Evolutionary conservation across 208 protist genomes (phyloP), one percentile per base, ranked within the genome.

Genomic region (Crithidia sp.): DNA sequence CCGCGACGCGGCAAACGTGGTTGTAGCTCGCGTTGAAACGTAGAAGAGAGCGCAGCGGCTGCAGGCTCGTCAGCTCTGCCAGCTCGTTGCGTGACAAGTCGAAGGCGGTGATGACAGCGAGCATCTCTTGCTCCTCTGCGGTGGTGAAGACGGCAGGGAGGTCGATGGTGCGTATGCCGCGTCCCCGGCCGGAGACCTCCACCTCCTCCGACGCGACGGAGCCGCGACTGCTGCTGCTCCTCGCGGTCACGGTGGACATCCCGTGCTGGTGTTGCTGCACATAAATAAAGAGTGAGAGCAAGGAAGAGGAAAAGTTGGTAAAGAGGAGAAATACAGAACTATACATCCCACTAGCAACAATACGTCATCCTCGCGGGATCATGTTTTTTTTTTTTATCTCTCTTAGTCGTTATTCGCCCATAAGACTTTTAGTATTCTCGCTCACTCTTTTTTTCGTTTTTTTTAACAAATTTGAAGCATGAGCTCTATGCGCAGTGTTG

Each of bases 81-180:
- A 96, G 85, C 37, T 86, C 74, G 55, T 96, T 96, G 52, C 85
- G 89, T 0, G 92, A 96, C 44, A 96, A 80, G 63, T 96, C 92
- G 61, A 94, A 91, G 54, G 84, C 87, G 13, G 87, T 95, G 76
- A 96, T 90, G 55, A 88, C 74, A 2, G 77, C 17, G 5, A 96
- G 82, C 67, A 91, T 78, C 49, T 79, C 68, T 8, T 71, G 76
- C 59, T 94, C 86, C 58, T 93, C 75, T 2, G 77, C 36, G 12
- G 79, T 84, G 28, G 82, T 71, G 56, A 96, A 88, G 12, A 94
- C 91, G 43, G 72, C 60, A 8, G 65, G 81, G n/a, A 96, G 83
- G 68, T 96, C 91, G 65, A 96, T 93, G 5, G 71, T 66, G 28
- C 81, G 80, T 62, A 96, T 96, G 52, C 86, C 88, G 36, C 83